Evolutionary conservation across 2,329 filamentous ascomycete species (phyloP), one percentile per base, ranked within the genome.

Genomic region (Xylariomycetidae sp.): DNA sequence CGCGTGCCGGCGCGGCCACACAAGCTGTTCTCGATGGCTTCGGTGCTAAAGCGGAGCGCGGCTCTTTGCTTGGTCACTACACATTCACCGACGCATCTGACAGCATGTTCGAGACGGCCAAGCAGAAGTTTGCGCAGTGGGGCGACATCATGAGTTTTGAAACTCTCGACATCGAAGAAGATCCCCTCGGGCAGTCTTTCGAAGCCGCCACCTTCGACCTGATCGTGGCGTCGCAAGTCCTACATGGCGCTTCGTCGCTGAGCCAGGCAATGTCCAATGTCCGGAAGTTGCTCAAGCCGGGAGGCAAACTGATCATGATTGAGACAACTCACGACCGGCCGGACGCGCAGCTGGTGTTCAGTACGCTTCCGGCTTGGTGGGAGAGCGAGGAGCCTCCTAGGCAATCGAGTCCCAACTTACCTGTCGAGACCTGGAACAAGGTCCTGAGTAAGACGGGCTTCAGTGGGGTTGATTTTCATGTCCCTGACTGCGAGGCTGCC

Each of bases 241-340:
- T 47, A 3, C 45, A 48, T 17, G 42, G 42, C 2, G 45, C 45
- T 0, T 2, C 32, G 4, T 45, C 20, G 19, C n/a, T n/a, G n/a
- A n/a, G n/a, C n/a, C n/a, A n/a, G n/a, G n/a, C 54, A 2, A 26
- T 59, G 13, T 9, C n/a, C 1, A 46, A 59, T 34, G 42, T 44
- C 19, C 36, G 43, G 2, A 53, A 41, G 12, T 40, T 59, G 4
- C 35, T 60, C 0, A 50, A 45, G 26, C 50, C 54, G 1, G 46
- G 46, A 1, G 57, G 54, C 1, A 46, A 41, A 14, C 41, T 58
- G 2, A 9, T 58, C 6, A 15, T 58, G 7, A 28, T 48, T 3
- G 55, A 58, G 27, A 44, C 38, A 33, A 47, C 36, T n/a, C 25
- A 18, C 14, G 28, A 30, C 15, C 9, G 25, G n/a, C 23, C 45